Percentiles rank a stretch among this genome's conserved stretches.
Conservation (phyloP, 2,329 filamentous ascomycete genomes). For the Mollisia scopiformis region DNA sequence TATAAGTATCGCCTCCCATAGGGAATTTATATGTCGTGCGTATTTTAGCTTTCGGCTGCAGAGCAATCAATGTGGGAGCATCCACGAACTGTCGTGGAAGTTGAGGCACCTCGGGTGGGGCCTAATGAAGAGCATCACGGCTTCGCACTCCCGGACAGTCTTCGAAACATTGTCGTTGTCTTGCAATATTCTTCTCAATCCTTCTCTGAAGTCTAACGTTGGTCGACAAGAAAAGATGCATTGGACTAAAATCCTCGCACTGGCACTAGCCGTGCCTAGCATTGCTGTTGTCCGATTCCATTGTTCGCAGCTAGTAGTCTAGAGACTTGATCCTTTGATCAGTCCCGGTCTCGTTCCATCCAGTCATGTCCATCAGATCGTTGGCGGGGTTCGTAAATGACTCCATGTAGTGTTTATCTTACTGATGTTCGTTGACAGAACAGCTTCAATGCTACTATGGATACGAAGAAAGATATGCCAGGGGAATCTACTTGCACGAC, state of each 20-base stretch:
- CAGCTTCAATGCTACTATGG: slow-evolving; percentile 45
- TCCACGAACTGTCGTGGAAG: neutral
- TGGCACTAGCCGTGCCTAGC: too few species aligned
- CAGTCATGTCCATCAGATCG: too few species aligned
- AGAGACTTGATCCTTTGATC: too few species aligned
- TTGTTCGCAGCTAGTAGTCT: too few species aligned
- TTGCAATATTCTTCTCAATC: neutral
- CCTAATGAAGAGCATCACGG: neutral
- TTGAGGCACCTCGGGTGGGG: neutral
- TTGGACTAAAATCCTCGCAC: too few species aligned
- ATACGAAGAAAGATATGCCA: slow-evolving; percentile 30
- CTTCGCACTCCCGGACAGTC: neutral
- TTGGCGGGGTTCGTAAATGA: slow-evolving; percentile 10
- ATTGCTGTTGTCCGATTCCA: too few species aligned
- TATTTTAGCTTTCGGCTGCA: neutral
- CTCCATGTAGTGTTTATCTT: neutral
- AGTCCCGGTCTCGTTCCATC: too few species aligned
- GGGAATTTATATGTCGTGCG: neutral
- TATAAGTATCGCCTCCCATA: neutral
- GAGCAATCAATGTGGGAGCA: neutral
- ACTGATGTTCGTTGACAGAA: slow-evolving; percentile 23
- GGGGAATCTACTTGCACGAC: slow-evolving; percentile 35
- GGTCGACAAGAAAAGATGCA: too few species aligned
- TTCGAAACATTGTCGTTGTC: neutral
- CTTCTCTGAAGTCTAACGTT: neutral